Percentiles rank a stretch among this genome's conserved stretches.
phyloP scores from a whole-genome alignment of 306 rosid genomes.

The Lithocarpus polystachyus region DNA sequence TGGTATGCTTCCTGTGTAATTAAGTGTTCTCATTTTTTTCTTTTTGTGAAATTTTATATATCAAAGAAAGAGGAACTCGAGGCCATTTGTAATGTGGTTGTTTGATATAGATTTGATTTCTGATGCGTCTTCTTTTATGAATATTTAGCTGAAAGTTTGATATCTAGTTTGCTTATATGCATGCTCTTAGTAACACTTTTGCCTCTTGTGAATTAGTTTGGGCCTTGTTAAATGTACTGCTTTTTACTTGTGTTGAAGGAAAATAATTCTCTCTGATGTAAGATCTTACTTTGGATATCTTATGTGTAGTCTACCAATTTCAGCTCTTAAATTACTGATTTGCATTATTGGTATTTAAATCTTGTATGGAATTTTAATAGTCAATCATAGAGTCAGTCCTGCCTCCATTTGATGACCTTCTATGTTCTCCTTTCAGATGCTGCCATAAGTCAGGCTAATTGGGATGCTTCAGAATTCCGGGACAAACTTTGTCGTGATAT shows the following conservation, averaged over 20 bases:
- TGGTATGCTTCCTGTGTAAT: background rate
- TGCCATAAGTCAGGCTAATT: conserved; percentile 51
- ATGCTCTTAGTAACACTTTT: background rate
- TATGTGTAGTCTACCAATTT: background rate
- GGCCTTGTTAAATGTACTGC: background rate
- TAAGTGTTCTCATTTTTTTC: no score
- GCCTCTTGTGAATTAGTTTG: background rate
- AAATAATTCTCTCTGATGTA: conserved; percentile 1
- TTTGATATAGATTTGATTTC: background rate
- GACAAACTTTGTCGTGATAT: conserved; percentile 77
- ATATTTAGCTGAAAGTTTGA: conserved; percentile 1
- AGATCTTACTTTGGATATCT: conserved; percentile 6
- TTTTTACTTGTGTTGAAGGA: conserved; percentile 10
- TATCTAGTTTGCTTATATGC: background rate
- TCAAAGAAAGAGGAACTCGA: no score
- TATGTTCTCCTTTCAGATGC: conserved; percentile 50
- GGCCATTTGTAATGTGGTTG: background rate
- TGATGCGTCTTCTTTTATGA: background rate
- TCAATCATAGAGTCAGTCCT: background rate
- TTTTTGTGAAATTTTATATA: no score
- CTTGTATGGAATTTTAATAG: background rate
- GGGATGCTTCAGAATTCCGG: conserved; percentile 63
- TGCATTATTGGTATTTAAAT: background rate
- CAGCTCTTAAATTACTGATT: background rate
- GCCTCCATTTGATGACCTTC: background rate